Base-by-base conservation (phyloP, 2,329 filamentous ascomycete species). In the Helotiales sp. region DNA sequence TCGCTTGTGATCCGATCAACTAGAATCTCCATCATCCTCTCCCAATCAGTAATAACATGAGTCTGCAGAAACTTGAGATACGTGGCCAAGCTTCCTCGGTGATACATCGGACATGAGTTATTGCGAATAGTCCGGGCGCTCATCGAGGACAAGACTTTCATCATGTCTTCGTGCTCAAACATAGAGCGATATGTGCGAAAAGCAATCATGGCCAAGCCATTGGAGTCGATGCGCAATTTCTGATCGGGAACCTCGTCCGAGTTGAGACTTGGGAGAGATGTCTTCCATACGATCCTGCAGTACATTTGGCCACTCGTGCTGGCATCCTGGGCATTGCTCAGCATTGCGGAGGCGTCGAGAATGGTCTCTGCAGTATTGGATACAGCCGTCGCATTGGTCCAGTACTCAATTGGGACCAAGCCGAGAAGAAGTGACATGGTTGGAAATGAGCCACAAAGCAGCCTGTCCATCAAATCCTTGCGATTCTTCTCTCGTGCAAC, bases 401-500 rank as follows among this genome's bases (percentile, higher is more conserved):
- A 68, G 49, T 68, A 68, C 47, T 68, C 65, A 7, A 64, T 28
- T 1, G 65, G 65, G 32, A 64, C 45, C 22, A 68, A 28, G 13
- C 66, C 64, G 5, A 69, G 28, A 7, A 70, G 64, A 6, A 61
- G 40, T 22, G 69, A 65, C 30, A 69, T 49, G 1, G 69, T 67
- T 4, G 69, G 63, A 11, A 67, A 50, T 37, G 69, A 45, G 4
- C 65, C 65, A 47, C 65, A 67, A 1, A 67, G 24, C 15, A 64
- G 1, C 15, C 22, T 61, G 15, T 61, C 37, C 8, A 68, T 55
- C 8, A n/a, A 32, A n/a, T 22, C 57, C 24, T 60, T 34, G 15
- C 58, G 61, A 34, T 4, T 40, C 17, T 24, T 32, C 40, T 61
- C 55, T 37, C 54, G 50, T 28, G 60, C 45, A 4, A 47, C 54